Percentiles rank a stretch among this genome's conserved stretches.
These are phyloP conservation scores for Ambrosia hybrid DNA, from an alignment of 140 eudicot genomes.

Conservation along the genomic window DNA sequence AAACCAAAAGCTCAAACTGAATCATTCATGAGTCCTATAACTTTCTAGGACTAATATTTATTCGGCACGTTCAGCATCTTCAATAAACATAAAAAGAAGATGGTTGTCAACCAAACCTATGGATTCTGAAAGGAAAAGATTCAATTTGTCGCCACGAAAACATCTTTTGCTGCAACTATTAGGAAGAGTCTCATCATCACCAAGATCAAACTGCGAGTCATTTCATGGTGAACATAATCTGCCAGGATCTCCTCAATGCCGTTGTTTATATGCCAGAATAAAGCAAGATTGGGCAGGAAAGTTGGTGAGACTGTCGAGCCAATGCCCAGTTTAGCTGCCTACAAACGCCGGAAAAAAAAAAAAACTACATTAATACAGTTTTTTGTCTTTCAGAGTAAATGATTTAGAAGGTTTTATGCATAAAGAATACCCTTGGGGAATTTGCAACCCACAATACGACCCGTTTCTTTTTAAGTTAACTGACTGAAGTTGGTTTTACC, in stretches of 20 bases:
- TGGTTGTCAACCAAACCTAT: neutral
- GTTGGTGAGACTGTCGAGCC: constrained; percentile 28
- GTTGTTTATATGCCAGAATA: constrained; percentile 45
- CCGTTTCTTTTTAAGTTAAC: neutral
- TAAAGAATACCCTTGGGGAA: neutral
- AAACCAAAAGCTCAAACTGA: neutral
- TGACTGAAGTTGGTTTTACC: neutral
- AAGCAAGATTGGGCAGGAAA: constrained; percentile 39
- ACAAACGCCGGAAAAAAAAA: neutral
- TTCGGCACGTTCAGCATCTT: neutral
- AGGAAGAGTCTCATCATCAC: constrained; percentile 47
- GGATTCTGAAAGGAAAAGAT: neutral
- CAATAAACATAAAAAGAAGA: constrained; percentile 1
- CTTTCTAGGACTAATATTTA: constrained; percentile 7
- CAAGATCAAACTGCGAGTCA: constrained; percentile 45
- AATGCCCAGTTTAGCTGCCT: constrained; percentile 35
- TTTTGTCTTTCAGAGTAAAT: neutral
- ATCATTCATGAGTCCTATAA: constrained; percentile 2
- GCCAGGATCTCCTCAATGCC: constrained; percentile 50
- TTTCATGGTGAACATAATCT: constrained; percentile 47
- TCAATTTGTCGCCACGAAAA: constrained; percentile 43
- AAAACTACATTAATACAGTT: neutral
- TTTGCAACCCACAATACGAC: neutral
- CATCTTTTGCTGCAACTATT: constrained; percentile 41
- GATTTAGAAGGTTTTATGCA: constrained; percentile 6